phyloP scores from a whole-genome alignment of 768 basidiomycete genomes.

The Phanerodontia chrysosporium region DNA sequence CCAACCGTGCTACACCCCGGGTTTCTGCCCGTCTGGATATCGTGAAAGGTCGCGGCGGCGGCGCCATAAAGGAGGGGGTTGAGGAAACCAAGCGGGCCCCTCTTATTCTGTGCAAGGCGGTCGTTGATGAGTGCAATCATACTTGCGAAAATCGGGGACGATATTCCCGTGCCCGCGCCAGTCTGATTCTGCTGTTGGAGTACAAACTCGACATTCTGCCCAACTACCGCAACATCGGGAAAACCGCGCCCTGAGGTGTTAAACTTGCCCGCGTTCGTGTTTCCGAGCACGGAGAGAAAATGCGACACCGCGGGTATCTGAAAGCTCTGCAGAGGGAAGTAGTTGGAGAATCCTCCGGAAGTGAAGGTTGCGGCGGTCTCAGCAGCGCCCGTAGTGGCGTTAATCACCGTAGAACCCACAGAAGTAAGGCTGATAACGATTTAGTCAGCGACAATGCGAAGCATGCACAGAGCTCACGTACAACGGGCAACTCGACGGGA shows the following conservation, averaged over 20 bases:
- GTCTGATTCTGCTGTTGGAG: slow-evolving; percentile 30
- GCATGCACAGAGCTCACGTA: slow-evolving; percentile 5
- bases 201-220: slow-evolving; percentile 42
- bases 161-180: slow-evolving; percentile 60
- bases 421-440: slow-evolving; percentile 17
- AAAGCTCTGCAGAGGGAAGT: slow-evolving; percentile 18
- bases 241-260: slow-evolving; percentile 35
- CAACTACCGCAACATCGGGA: slow-evolving; percentile 67
- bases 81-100: too few species aligned
- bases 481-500: slow-evolving; percentile 30
- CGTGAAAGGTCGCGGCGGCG: too few species aligned
- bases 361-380: slow-evolving; percentile 11
- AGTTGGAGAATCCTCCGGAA: slow-evolving; percentile 24
- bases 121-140: too few species aligned
- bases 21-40: too few species aligned
- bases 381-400: slow-evolving; percentile 19
- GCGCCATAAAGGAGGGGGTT: too few species aligned
- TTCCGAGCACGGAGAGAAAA: slow-evolving; percentile 19
- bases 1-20: slow-evolving; percentile 32
- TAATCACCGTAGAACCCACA: slow-evolving; percentile 19
- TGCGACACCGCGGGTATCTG: slow-evolving; percentile 41
- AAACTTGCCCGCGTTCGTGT: slow-evolving; percentile 21
- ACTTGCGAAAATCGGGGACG: slow-evolving; percentile 59
- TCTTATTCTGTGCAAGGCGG: too few species aligned
- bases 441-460: neutral